These are phyloP conservation scores for Naganishia randhawae DNA, from an alignment of 768 basidiomycete species.

Conservation along the genomic window DNA sequence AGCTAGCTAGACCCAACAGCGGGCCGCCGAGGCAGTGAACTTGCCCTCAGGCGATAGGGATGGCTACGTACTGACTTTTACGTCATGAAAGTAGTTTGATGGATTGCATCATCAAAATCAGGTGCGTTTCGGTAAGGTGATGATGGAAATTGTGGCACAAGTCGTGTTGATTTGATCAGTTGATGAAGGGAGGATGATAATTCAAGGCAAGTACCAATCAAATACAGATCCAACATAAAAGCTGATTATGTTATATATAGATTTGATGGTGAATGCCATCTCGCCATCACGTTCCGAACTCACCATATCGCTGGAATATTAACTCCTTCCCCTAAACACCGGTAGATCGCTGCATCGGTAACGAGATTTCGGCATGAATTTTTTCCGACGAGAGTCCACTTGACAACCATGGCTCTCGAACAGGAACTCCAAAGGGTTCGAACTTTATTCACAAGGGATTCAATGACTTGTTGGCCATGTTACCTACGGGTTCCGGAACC, in stretches of 20 bases:
- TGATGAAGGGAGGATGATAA: neutral
- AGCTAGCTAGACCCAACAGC: too few relatives aligned
- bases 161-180: neutral
- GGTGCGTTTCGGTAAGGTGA: neutral
- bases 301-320: neutral
- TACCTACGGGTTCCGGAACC: neutral
- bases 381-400: too few relatives aligned
- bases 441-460: slow-evolving; percentile 26
- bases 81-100: too few relatives aligned
- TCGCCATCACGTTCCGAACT: too few relatives aligned
- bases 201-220: neutral
- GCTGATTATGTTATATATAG: neutral
- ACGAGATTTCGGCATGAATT: neutral
- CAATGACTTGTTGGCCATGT: slow-evolving; percentile 20
- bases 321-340: neutral
- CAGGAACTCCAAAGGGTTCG: neutral
- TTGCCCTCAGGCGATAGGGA: too few relatives aligned
- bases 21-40: too few relatives aligned
- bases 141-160: neutral
- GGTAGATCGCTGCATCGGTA: neutral
- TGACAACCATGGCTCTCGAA: neutral
- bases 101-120: too few relatives aligned
- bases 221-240: neutral
- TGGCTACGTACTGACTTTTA: too few relatives aligned
- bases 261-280: too few relatives aligned